These are phyloP conservation scores for Suillus lakei DNA, from an alignment of 768 basidiomycete species.

Conservation along the genomic window DNA sequence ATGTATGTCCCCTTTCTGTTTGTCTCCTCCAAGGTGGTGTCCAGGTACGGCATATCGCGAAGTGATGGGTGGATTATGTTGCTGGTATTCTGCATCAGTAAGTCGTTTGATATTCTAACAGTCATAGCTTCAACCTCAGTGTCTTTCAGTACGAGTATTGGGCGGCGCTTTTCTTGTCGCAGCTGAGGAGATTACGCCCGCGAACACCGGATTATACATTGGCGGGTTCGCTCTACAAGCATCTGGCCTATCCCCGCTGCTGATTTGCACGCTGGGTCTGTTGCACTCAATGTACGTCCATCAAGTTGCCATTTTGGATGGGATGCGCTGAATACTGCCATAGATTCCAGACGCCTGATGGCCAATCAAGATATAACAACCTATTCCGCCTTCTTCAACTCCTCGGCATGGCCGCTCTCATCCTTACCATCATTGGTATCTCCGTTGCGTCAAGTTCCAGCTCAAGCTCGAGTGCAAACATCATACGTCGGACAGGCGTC, in stretches of 20 bases:
- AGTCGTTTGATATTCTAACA: constrained; percentile 27
- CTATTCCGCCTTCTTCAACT: constrained; percentile 34
- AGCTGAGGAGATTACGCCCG: constrained; percentile 46
- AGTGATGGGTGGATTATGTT: constrained; percentile 70
- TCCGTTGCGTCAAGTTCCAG: constrained; percentile 18
- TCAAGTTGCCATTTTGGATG: not conserved
- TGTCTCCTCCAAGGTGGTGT: constrained; percentile 48
- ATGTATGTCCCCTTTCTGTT: constrained; percentile 62
- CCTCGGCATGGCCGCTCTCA: constrained; percentile 29
- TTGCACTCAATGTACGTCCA: constrained; percentile 38
- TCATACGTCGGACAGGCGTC: constrained; percentile 38
- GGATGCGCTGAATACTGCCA: constrained; percentile 9
- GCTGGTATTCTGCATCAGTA: constrained; percentile 60
- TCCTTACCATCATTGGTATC: constrained; percentile 40
- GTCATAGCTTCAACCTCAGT: constrained; percentile 9
- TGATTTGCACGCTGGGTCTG: constrained; percentile 42
- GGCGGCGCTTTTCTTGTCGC: constrained; percentile 64
- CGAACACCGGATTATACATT: constrained; percentile 50
- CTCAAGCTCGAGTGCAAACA: constrained; percentile 25
- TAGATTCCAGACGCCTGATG: constrained; percentile 35
- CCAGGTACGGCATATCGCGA: constrained; percentile 60
- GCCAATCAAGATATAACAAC: constrained; percentile 13
- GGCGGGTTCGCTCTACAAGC: constrained; percentile 51
- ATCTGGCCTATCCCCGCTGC: constrained; percentile 43
- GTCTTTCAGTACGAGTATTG: constrained; percentile 55